These are phyloP conservation scores for Metahyphopichia silvanorum DNA, from an alignment of 805 yeast genomes.

Conservation along the genomic window DNA sequence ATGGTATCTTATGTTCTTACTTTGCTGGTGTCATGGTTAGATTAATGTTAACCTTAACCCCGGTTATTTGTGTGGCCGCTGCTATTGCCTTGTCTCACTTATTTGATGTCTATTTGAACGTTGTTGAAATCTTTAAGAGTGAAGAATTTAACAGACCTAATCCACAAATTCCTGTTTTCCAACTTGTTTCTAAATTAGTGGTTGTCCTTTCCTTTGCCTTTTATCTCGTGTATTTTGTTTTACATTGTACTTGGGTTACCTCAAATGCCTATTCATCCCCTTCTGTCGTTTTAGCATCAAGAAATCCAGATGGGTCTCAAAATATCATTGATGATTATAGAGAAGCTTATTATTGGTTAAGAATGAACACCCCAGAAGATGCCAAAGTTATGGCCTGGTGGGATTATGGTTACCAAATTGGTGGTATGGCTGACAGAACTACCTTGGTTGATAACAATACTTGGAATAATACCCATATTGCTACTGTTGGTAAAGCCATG, in stretches of 20 bases:
- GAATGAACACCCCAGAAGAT: slow-evolving; percentile 97
- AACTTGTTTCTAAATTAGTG: slow-evolving; percentile 51
- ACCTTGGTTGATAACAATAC: slow-evolving; percentile 98
- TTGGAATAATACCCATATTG: slow-evolving; percentile 99
- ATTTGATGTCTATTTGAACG: slow-evolving; percentile 76
- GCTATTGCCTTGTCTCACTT: slow-evolving; percentile 85
- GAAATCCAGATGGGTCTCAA: slow-evolving; percentile 79
- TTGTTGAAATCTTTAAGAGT: slow-evolving; percentile 39
- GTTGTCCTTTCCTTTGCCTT: slow-evolving; percentile 68
- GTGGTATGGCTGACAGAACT: slow-evolving; percentile 99
- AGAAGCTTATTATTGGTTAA: slow-evolving; percentile 98
- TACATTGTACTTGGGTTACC: slow-evolving; percentile 97
- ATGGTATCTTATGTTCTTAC: slow-evolving; percentile 90
- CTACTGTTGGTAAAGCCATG: slow-evolving; percentile 98
- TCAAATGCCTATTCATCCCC: slow-evolving; percentile 96
- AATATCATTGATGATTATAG: slow-evolving; percentile 92
- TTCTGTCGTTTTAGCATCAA: slow-evolving; percentile 88
- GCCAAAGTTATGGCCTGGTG: slow-evolving; percentile 98
- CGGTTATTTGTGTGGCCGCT: slow-evolving; percentile 89
- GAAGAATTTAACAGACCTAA: slow-evolving; percentile 5
- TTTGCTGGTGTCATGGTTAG: slow-evolving; percentile 99
- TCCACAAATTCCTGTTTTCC: slow-evolving; percentile 21
- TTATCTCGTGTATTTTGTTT: slow-evolving; percentile 77
- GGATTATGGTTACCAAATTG: slow-evolving; percentile 99
- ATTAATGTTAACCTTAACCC: slow-evolving; percentile 94